Evolutionary conservation across 345 rosid species (phyloP), one percentile per base, ranked within the genome.

Genomic region (Carallia pectinifolia): DNA sequence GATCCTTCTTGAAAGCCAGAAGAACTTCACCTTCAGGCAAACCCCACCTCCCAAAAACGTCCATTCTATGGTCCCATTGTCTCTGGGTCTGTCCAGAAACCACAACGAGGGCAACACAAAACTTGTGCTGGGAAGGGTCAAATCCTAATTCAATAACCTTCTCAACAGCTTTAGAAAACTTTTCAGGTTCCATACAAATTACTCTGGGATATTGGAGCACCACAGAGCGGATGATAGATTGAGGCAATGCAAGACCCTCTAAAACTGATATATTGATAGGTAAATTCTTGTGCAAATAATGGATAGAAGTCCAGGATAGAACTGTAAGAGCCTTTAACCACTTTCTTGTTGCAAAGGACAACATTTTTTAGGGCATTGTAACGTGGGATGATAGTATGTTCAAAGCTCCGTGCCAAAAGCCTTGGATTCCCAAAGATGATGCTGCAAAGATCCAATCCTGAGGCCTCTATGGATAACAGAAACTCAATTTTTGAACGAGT

Each of bases 241-340:
- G 64, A 10, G 53, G 17, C 55, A 83, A 48, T 52, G 84, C 79
- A 40, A 62, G 17, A 27, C 50, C 78, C 48, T 74, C 63, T 50
- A 77, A 72, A 33, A 67, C 30, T 0, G 67, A 69, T 9, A 74
- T 18, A 50, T 73, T 69, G 1, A 71, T 27, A 65, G 76, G 15
- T 39, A 79, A 48, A 71, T 58, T 47, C 79, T 76, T 68, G 2
- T 18, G 48, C 53, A 65, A 23, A 54, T 54, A 62, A 38, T 44
- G 53, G 7, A 65, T 37, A 33, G 9, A n/a, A 17, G 3, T 0
- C 67, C 67, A n/a, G 2, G 67, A 29, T 4, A 18, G 1, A 1
- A 29, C 3, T 53, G 47, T 31, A 15, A 62, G 59, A 9, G 27
- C 7, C 47, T 17, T 23, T n/a, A n/a, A 50, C 7, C 0, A 75